Evolutionary conservation across 2,329 filamentous ascomycete genomes (phyloP).

Genomic region (Conoideocrella luteorostrata): DNA sequence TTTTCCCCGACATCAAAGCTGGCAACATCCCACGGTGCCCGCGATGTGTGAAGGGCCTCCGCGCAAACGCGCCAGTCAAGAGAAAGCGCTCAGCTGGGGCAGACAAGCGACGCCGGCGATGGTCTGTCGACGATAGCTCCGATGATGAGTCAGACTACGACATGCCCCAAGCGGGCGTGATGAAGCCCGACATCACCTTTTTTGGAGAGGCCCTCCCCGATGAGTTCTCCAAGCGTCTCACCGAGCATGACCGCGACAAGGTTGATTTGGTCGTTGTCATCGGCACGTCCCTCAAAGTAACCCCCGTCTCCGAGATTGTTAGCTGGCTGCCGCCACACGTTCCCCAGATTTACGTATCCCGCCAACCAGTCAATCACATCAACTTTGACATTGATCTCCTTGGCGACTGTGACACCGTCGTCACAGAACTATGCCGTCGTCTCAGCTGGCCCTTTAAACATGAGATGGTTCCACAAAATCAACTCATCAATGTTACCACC

Average conservation of each 20-base stretch:
- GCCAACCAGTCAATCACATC: slow-evolving; percentile 78
- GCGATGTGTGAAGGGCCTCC: slow-evolving; percentile 56
- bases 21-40: slow-evolving; percentile 72
- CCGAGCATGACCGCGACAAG: slow-evolving; percentile 70
- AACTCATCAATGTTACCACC: slow-evolving; percentile 50
- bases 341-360: slow-evolving; percentile 85
- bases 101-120: slow-evolving; percentile 29
- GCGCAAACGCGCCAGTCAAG: slow-evolving; percentile 23
- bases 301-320: slow-evolving; percentile 87
- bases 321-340: slow-evolving; percentile 71
- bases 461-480: slow-evolving; percentile 70
- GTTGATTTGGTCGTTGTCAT: slow-evolving; percentile 93
- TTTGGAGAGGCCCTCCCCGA: slow-evolving; percentile 88
- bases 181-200: slow-evolving; percentile 98
- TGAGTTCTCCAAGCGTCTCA: slow-evolving; percentile 72
- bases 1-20: slow-evolving; percentile 73
- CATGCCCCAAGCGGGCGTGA: slow-evolving; percentile 66
- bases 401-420: slow-evolving; percentile 89
- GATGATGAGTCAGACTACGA: slow-evolving; percentile 44
- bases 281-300: slow-evolving; percentile 91
- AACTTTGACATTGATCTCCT: slow-evolving; percentile 95
- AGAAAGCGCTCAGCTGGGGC: slow-evolving; percentile 33
- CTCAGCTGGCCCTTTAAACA: slow-evolving; percentile 76
- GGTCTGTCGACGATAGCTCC: slow-evolving; percentile 31
- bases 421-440: slow-evolving; percentile 76